Base-by-base conservation (phyloP, 2,329 filamentous ascomycete genomes). In the Annulohypoxylon truncatum region DNA sequence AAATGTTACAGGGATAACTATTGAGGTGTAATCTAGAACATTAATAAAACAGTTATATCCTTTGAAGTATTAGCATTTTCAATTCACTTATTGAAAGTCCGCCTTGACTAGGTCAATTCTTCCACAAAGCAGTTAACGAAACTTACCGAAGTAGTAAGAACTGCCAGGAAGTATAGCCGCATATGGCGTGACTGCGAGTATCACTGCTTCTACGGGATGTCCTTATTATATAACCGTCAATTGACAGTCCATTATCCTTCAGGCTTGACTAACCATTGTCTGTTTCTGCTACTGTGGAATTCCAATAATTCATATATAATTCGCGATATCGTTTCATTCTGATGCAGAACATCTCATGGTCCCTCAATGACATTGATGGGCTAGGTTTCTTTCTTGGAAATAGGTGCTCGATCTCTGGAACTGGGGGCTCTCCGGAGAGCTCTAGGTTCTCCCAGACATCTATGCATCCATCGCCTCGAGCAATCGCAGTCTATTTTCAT, bases 1-100 rank as follows among this genome's bases (percentile, higher is more conserved):
- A 47, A 38, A 42, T 9, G 55, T 58, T 13, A 58, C 55, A 8
- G 55, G 55, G 20, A 58, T 26, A 20, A 58, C 55, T 13, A 29
- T 5, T 15, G 55, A n/a, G 2, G 42, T 38, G 22, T 58, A 50
- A 18, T 58, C 55, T 22, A 58, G 29, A 9, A 58, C 29, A 35
- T 58, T 58, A n/a, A 50, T 28, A 13, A 31, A 28, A 13, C 40
- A 35, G 12, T 26, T 50, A 18, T 58, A 58, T 26, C 28, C 44
- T 58, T 47, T 18, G 6, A 12, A 12, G 4, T n/a, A 13, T 53
- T 12, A 53, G 33, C 31, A 22, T 5, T 4, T 0, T 44, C 7
- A 15, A n/a, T 18, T 20, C 38, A 7, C 15, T 42, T 5, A n/a
- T n/a, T 1, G n/a, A 8, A 2, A 18, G 7, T 7, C 8, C 35